Evolutionary conservation across 1,284 basidiomycete species (phyloP), one percentile per base, ranked within the genome.

Genomic region (Apiotrichum domesticum): DNA sequence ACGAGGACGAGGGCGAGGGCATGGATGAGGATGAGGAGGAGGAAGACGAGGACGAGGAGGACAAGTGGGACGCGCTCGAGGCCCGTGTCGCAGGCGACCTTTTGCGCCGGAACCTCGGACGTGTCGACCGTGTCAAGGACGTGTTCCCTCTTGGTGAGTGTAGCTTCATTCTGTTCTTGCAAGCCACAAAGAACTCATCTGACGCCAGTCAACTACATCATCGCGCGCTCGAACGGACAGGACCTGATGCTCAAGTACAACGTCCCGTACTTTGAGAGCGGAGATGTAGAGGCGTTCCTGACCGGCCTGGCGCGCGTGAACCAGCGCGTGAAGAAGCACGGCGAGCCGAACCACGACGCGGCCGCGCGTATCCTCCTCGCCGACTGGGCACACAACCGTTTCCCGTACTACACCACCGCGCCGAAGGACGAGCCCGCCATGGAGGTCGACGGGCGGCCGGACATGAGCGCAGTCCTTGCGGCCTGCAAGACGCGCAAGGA

Each of bases 241-340:
- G 92, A 95, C 74, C 79, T 96, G 49, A 93, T 94, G 87, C 79
- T 95, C 46, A 80, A 87, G 54, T 95, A 94, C 79, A 87, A 84
- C 68, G 80, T 94, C n/a, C 88, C 93, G 11, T 87, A 86, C 29
- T 94, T 94, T 71, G 69, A 82, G n/a, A 79, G 80, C 43, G 85
- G 85, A 2, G 85, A 92, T 62, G 76, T 83, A 14, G 81, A 82
- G 50, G 84, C 85, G 0, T 94, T 98, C 81, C 80, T 98, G 41
- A 82, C 87, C 40, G 85, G 85, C 52, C 79, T 97, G 39, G 92
- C 94, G 1, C 85, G 93, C 43, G 81, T 86, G 11, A 82, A 85
- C 57, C 85, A 87, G 51, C 80, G 91, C 37, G 79, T 93, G n/a
- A 89, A 87, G 77, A 93, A 88, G 59, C 73, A 89, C 84, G 86